Base-by-base conservation (phyloP, 2,329 filamentous ascomycete genomes). In the Blastomyces parvus region DNA sequence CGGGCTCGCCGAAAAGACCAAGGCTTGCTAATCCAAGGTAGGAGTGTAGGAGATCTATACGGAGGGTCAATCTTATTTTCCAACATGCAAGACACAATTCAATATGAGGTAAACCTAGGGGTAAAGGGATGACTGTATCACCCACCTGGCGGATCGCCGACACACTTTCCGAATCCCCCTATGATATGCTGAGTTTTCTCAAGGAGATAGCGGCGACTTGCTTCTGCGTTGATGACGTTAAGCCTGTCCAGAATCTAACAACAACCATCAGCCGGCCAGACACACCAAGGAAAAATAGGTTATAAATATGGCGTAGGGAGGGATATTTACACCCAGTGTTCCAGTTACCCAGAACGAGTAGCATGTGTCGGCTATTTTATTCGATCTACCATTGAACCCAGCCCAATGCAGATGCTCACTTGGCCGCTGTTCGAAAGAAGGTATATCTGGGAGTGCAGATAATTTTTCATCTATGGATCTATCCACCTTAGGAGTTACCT, bases 331-430 rank as follows among this genome's bases (percentile, higher is more conserved):
- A 64, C 74, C 73, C 60, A 83, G 73, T 60, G 91, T 85, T 1
- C 85, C 91, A 3, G 83, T 82, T 0, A 90, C 90, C 94, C 94
- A 99, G 81, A 93, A 99, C 27, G 86, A 88, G 75, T 99, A 99
- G 77, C 94, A 99, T 0, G 94, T 97, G 76, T 99, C 94, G 11
- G 90, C 89, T 58, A 87, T 83, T 75, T 99, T 99, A 78, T 96
- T 97, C 73, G 85, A 86, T 59, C 94, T 86, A 33, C 94, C 94
- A 70, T 95, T 96, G 77, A 95, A 91, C 11, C 92, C 94, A 1
- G 90, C 83, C 70, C 82, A 83, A 11, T 78, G 75, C 48, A 81
- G 72, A 66, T 70, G 72, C 60, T 70, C 71, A 48, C 61, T 69
- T 57, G 60, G 58, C 36, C 48, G 62, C 40, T 61, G 33, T n/a